Evolutionary conservation across 2,329 filamentous ascomycete genomes (phyloP), one percentile per base, ranked within the genome.

Genomic region (Clarireedia homoeocarpa): DNA sequence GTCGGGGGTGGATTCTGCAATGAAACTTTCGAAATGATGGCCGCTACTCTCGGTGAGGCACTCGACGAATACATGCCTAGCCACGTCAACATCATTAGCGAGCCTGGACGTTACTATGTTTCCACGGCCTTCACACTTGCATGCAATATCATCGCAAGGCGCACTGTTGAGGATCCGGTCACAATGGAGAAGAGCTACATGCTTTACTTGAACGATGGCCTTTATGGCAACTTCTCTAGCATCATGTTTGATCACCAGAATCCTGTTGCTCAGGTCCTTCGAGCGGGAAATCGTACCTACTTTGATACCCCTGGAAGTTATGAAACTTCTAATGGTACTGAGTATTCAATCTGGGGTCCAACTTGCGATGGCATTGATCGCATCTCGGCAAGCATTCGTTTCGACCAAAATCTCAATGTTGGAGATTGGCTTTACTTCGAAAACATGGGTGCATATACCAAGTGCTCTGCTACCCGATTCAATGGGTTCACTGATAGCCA

Each of bases 201-300:
- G 94, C 76, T 96, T 48, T 99, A 99, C 72, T 77, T 97, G 71
- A 99, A 99, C 70, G 94, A 99, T 65, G 94, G 94, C 27, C 86
- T 97, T 53, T 99, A 99, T 69, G 94, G 94, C 67, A 97, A 97
- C 76, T 97, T 99, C 70, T 95, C 90, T 63, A 95, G 91, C 82
- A 97, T 97, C 79, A 96, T 97, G 78, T 99, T 96, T 71, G 94
- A 97, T 69, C 94, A 97, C 73, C 94, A 99, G 78, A 82, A 95
- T 67, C 94, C 94, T 1, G 74, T 88, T 47, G 89, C 92, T 55
- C 89, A 88, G 73, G 81, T 97, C 57, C 78, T 99, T 54, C 85
- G 84, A 63, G 76, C 79, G 20, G 77, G 79, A 59, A 72, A 78
- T 60, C 74, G 76, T 58, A 79, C 81, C 60, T 69, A 83, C 67